phyloP scores from a whole-genome alignment of 129 eudicot species.

The Flaveria robusta region DNA sequence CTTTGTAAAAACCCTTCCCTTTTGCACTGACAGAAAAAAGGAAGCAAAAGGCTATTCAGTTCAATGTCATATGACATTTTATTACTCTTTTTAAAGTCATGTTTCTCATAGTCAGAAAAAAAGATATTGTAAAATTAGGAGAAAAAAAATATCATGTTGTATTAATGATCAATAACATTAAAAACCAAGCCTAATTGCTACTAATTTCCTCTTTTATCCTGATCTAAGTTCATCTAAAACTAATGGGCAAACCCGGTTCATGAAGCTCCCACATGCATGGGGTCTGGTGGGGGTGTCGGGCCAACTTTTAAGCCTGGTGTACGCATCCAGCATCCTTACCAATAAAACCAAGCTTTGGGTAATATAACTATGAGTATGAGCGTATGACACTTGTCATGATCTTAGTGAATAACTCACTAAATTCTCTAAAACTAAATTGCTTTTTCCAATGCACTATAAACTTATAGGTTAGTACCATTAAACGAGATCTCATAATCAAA shows the following conservation, averaged over 20 bases:
- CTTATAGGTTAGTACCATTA: background rate
- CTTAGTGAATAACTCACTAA: background rate
- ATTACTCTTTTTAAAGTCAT: background rate
- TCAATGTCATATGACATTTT: background rate
- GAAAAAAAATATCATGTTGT: background rate
- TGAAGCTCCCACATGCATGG: too few species aligned
- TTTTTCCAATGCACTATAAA: background rate
- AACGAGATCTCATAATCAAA: background rate
- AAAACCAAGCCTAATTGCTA: background rate
- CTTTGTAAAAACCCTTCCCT: constrained; percentile 85
- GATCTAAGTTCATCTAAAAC: background rate
- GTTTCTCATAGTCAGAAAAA: background rate
- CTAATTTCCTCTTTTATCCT: background rate
- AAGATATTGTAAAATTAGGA: background rate
- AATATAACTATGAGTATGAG: background rate
- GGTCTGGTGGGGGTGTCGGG: too few species aligned
- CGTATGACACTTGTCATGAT: background rate
- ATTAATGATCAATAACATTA: background rate
- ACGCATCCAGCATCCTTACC: too few species aligned
- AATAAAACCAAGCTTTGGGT: background rate
- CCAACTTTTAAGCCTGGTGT: too few species aligned
- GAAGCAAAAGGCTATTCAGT: constrained; percentile 1
- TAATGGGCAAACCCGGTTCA: background rate
- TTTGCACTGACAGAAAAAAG: constrained; percentile 57
- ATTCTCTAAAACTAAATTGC: background rate